Conservation (phyloP, 192 early-diverging fungal species). For the Coemansia erecta region DNA sequence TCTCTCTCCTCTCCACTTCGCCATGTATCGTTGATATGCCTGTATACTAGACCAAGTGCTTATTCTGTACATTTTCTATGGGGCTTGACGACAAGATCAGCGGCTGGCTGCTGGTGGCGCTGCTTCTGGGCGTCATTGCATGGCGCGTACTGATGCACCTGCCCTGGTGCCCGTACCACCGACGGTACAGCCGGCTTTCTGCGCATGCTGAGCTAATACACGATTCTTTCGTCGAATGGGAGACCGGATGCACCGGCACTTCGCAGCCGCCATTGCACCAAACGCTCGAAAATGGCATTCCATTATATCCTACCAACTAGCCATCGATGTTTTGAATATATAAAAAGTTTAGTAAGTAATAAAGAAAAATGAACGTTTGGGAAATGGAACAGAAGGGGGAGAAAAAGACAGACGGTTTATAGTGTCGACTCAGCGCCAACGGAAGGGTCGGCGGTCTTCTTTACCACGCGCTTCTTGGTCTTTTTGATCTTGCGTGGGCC, state of each 20-base stretch:
- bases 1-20: no score
- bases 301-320: background rate
- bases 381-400: conserved; percentile 12
- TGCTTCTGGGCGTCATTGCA: conserved; percentile 1
- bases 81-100: conserved; percentile 5
- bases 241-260: background rate
- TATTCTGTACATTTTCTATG: no score
- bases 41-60: no score
- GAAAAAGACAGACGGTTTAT: background rate
- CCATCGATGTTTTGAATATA: background rate
- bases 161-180: background rate
- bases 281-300: no score
- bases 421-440: background rate
- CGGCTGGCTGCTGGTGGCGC: conserved; percentile 24
- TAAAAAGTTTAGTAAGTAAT: background rate
- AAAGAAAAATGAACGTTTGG: conserved; percentile 6
- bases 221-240: background rate
- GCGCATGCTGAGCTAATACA: background rate
- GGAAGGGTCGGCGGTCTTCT: conserved; percentile 16
- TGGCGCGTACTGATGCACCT: background rate
- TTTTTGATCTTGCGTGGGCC: conserved; percentile 47
- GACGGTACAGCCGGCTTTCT: background rate
- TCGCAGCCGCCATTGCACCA: no score
- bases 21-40: no score
- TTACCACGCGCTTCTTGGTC: conserved; percentile 39